Conservation (phyloP, 352 stramenopile species). For the Pythium aphanidermatum region DNA sequence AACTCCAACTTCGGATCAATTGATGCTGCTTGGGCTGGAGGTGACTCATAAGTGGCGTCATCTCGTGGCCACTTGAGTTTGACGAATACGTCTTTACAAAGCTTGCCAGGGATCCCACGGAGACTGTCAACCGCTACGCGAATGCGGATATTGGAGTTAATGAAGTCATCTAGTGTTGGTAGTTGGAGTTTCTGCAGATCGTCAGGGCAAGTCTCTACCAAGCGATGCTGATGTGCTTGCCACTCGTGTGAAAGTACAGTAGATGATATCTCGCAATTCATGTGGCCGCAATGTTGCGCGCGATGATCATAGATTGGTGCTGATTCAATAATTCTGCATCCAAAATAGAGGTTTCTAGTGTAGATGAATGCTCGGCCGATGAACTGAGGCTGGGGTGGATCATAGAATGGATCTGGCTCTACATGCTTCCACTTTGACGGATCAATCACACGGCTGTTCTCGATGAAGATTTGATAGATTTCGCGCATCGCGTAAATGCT, state of each 20-base stretch:
- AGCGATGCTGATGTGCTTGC: slow-evolving; percentile 54
- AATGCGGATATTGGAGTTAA: slow-evolving; percentile 50
- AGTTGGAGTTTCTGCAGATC: slow-evolving; percentile 31
- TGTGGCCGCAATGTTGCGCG: slow-evolving; percentile 27
- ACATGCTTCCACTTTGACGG: slow-evolving; percentile 16
- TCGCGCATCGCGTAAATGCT: slow-evolving; percentile 83
- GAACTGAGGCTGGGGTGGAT: slow-evolving; percentile 51
- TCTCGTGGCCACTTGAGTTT: slow-evolving; percentile 39
- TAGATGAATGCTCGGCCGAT: slow-evolving; percentile 75
- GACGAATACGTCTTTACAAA: slow-evolving; percentile 66
- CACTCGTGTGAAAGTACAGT: slow-evolving; percentile 69
- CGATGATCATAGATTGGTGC: slow-evolving; percentile 53
- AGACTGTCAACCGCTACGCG: slow-evolving; percentile 47
- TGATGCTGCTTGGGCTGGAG: slow-evolving; percentile 33
- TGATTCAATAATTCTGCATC: slow-evolving; percentile 50
- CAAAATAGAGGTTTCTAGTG: slow-evolving; percentile 50
- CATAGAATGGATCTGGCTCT: slow-evolving; percentile 70
- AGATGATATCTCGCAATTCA: slow-evolving; percentile 58
- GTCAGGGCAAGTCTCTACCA: slow-evolving; percentile 52
- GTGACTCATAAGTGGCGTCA: slow-evolving; percentile 37
- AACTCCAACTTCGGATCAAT: slow-evolving; percentile 63
- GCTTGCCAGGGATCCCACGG: slow-evolving; percentile 55
- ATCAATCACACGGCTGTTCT: slow-evolving; percentile 45
- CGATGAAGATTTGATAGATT: slow-evolving; percentile 85
- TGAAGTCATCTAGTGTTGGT: slow-evolving; percentile 35